Evolutionary conservation across 768 basidiomycete genomes (phyloP).

Genomic region (Cystofilobasidium macerans): DNA sequence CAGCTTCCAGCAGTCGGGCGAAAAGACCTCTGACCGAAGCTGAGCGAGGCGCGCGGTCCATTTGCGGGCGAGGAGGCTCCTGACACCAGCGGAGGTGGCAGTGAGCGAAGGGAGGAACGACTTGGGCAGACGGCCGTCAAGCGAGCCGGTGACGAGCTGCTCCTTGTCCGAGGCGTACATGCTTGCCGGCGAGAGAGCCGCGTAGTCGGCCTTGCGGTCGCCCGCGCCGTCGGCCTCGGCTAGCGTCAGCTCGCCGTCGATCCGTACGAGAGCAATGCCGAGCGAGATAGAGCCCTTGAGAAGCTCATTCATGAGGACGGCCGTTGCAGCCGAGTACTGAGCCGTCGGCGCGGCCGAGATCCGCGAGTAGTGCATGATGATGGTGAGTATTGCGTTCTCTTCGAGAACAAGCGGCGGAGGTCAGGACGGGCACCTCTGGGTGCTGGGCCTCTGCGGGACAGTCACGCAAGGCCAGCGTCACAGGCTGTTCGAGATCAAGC

Average conservation of each 20-base stretch:
- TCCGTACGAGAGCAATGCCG: constrained; percentile 57
- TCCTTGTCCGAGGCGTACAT: constrained; percentile 14
- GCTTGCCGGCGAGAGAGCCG: neutral
- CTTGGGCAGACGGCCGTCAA: neutral
- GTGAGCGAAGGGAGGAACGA: constrained; percentile 17
- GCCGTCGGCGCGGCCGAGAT: constrained; percentile 59
- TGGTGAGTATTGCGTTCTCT: constrained; percentile 73
- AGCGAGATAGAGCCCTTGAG: constrained; percentile 83
- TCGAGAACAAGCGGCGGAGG: no score
- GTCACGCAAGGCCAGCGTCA: no score
- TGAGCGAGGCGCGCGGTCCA: constrained; percentile 45
- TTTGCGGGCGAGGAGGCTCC: constrained; percentile 24
- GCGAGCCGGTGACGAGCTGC: neutral
- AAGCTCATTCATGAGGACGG: constrained; percentile 87
- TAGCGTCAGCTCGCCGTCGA: constrained; percentile 42
- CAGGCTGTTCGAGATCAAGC: no score
- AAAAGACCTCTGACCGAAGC: constrained; percentile 61
- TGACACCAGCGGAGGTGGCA: neutral
- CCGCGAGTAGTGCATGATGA: constrained; percentile 95
- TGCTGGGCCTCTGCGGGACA: no score
- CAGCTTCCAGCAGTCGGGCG: constrained; percentile 90
- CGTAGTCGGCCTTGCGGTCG: no score
- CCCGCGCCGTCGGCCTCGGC: no score
- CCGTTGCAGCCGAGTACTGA: constrained; percentile 80
- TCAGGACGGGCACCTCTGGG: no score